Conservation (phyloP, 148 eudicot genomes). For the Gaultheria prostrata region DNA sequence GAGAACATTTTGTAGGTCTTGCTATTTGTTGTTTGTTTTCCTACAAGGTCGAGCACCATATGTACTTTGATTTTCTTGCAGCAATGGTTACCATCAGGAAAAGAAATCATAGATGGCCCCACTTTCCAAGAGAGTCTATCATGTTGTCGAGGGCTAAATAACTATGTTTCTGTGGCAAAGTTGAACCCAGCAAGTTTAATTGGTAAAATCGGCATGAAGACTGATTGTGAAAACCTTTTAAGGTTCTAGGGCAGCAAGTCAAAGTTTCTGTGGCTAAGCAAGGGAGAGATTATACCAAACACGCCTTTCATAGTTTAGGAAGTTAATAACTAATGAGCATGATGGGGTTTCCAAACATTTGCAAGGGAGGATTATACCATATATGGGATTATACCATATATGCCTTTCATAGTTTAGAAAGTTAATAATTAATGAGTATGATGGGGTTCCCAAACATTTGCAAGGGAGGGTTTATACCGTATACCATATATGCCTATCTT, state of each 20-base stretch:
- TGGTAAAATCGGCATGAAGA: background rate
- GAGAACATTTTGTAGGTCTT: slow-evolving; percentile 81
- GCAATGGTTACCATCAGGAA: background rate
- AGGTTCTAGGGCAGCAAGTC: background rate
- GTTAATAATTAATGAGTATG: background rate
- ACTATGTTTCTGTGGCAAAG: background rate
- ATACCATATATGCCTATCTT: background rate
- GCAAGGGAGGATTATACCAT: background rate
- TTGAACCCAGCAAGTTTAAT: background rate
- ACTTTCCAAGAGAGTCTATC: background rate
- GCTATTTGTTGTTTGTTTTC: background rate
- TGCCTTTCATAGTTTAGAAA: background rate
- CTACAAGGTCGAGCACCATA: background rate
- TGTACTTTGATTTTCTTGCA: background rate
- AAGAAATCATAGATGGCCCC: background rate
- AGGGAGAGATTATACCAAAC: background rate
- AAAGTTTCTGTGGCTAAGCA: slow-evolving; percentile 6
- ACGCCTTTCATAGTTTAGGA: background rate
- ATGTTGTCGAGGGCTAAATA: background rate
- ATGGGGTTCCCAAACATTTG: background rate
- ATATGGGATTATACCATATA: background rate
- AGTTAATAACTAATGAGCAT: background rate
- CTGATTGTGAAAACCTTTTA: background rate
- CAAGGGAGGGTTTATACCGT: background rate
- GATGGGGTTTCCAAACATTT: background rate